Evolutionary conservation across 495 filamentous ascomycete genomes (phyloP), one percentile per base, ranked within the genome.

Genomic region (Xylaria curta): DNA sequence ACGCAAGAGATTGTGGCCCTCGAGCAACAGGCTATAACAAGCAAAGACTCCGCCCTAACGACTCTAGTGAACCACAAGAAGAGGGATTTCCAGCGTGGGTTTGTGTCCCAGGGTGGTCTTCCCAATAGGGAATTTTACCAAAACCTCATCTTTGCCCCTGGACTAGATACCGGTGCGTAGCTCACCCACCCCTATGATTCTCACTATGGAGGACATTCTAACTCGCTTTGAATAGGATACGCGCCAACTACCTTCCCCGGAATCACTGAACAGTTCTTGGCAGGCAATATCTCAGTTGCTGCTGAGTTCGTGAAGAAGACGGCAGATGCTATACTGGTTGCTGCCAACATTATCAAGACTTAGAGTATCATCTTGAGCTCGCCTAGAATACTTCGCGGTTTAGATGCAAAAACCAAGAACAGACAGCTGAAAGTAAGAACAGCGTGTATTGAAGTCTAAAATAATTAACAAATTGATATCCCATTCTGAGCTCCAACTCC

Each of bases 91-190:
- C 94, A 97, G 72, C 89, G 90, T 3, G 81, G 93, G 78, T 86
- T 97, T 58, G 82, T 97, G 51, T 93, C 97, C 76, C 79, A 93
- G 68, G 85, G 87, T 46, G 93, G 94, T 46, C 84, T 94, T 82
- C 92, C 92, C 26, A 89, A 91, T 64, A 87, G 94, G 67, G 89
- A 92, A 60, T 95, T 95, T 81, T 97, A 92, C 81, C 93, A 92
- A 75, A 93, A 97, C 82, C 87, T 96, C 64, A 81, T 97, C 33
- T 94, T 93, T 76, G 93, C 90, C 0, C 94, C 94, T 36, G 86
- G 93, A 12, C 31, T 81, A 13, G 80, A 82, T 46, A 84, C 82
- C 49, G 77, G 75, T 79, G 0, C 40, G 74, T 76, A 61, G 15
- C 40, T 24, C 38, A 15, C 7, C 15, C 15, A 7, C n/a, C 15